phyloP scores from a whole-genome alignment of 371 early-diverging fungal genomes.

The Mucor lusitanicus region DNA sequence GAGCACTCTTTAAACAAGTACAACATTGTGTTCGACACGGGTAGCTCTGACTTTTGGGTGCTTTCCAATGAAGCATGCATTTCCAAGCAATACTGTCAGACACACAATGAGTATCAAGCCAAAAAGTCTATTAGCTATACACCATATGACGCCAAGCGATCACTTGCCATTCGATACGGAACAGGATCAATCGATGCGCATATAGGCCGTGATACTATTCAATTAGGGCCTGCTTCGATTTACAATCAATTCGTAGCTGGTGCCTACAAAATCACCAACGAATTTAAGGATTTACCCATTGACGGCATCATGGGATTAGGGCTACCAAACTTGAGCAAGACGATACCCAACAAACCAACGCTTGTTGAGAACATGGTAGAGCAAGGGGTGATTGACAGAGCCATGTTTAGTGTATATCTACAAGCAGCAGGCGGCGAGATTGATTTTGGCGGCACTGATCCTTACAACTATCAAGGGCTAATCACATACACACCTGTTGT shows the following conservation, averaged over 20 bases:
- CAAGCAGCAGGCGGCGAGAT: slow-evolving; percentile 59
- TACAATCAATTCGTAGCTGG: slow-evolving; percentile 54
- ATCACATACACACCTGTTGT: slow-evolving; percentile 67
- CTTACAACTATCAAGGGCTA: slow-evolving; percentile 45
- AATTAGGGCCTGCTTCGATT: slow-evolving; percentile 35
- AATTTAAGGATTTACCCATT: slow-evolving; percentile 62
- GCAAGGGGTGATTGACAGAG: slow-evolving; percentile 55
- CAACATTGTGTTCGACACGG: slow-evolving; percentile 75
- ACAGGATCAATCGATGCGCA: slow-evolving; percentile 59
- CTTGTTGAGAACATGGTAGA: slow-evolving; percentile 74
- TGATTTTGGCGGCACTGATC: slow-evolving; percentile 67
- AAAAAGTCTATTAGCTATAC: slow-evolving; percentile 14
- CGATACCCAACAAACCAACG: slow-evolving; percentile 36
- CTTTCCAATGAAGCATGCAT: slow-evolving; percentile 80
- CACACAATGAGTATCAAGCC: slow-evolving; percentile 19
- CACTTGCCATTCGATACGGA: slow-evolving; percentile 63
- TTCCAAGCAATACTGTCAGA: slow-evolving; percentile 54
- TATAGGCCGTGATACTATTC: slow-evolving; percentile 54
- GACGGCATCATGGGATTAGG: slow-evolving; percentile 74
- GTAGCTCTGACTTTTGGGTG: slow-evolving; percentile 80
- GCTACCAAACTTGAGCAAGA: slow-evolving; percentile 55
- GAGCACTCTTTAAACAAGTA: slow-evolving; percentile 32
- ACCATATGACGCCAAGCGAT: not conserved
- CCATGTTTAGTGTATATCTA: slow-evolving; percentile 69
- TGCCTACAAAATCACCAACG: slow-evolving; percentile 53